Evolutionary conservation across 768 basidiomycete species (phyloP), one percentile per base, ranked within the genome.

Genomic region (Hydnum rufescens): DNA sequence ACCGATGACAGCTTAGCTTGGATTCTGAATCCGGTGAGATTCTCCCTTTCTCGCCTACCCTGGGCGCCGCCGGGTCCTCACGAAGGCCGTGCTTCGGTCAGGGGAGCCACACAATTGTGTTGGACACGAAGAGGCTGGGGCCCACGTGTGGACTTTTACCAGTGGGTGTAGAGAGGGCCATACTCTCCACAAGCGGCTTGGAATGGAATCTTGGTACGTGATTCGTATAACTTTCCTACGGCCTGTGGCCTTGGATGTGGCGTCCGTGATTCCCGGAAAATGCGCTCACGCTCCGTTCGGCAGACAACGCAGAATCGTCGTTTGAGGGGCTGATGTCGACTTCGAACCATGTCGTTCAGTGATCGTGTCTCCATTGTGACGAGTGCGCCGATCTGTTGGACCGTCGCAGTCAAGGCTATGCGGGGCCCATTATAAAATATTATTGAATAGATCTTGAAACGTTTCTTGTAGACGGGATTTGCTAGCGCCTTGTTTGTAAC

Each of bases 121-220:
- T 96, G 42, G 79, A 92, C 59, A 82, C 86, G 57, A 59, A 65
- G 0, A 58, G 78, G 5, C 68, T 95, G 36, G 93, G 92, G 0
- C 75, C 76, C 49, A 96, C 92, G 0, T 99, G 95, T 62, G 95
- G 92, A 0, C 73, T 97, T n/a, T 73, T 99, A 5, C 95, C 95
- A 1, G 74, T 97, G 2, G 95, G 92, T 0, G 67, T 90, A 13
- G 79, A 79, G 28, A 72, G 70, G 3, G 82, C 89, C 0, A 64
- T 75, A 16, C 67, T 97, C n/a, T 75, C 82, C 2, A 96, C 90
- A 0, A 72, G 66, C 1, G 95, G 95, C 0, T 70, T 96, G 31
- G 71, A 76, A 58, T 99, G 95, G 95, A 82, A 99, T 64, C 64
- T 95, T 43, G 73, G 92, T 83, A 59, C 57, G 75, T 67, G 1